Evolutionary conservation across 2,329 filamentous ascomycete genomes (phyloP), one percentile per base, ranked within the genome.

Genomic region (Penicillium sp.): DNA sequence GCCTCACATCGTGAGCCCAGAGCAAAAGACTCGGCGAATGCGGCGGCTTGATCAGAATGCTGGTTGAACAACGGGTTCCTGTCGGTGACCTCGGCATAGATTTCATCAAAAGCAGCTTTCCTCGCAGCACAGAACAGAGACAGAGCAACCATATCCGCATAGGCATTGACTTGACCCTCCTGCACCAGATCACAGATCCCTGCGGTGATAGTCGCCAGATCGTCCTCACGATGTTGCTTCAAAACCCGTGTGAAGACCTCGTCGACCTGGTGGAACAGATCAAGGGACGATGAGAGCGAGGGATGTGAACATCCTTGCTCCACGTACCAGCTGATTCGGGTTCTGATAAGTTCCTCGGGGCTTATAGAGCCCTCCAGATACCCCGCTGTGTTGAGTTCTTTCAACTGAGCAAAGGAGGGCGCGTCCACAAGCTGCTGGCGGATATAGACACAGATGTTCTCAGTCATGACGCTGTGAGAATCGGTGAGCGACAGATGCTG

Each of bases 1-100:
- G 82, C 79, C 60, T 87, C 84, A 66, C 86, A 88, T 55, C 85
- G 83, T 3, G 86, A 88, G 1, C 86, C 86, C 1, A 88, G 75
- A 0, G 85, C 86, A 72, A 86, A 88, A 0, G 86, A 81, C 68
- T 88, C 86, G 0, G 86, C 82, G 65, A 88, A 88, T 6, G 84
- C 84, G 35, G 85, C 86, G 14, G 86, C 85, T 69, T 88, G 86
- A 58, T 88, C 86, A 1, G 84, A 78, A 57, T 86, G 85, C 20
- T 82, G 79, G 55, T 86, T 84, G 71, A 86, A 86, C 10, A 87
- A 75, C 0, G 85, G 86, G 65, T 86, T 87, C 7, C 85, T 78
- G 66, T 88, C 86, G 0, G 83, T 85, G 1, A 86, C 83, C 69
- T 88, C 86, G 12, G 85, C 76, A 66, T 87, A 88, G 0, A 88